Base-by-base conservation (phyloP, 768 basidiomycete species). In the Collybia mongolica region DNA sequence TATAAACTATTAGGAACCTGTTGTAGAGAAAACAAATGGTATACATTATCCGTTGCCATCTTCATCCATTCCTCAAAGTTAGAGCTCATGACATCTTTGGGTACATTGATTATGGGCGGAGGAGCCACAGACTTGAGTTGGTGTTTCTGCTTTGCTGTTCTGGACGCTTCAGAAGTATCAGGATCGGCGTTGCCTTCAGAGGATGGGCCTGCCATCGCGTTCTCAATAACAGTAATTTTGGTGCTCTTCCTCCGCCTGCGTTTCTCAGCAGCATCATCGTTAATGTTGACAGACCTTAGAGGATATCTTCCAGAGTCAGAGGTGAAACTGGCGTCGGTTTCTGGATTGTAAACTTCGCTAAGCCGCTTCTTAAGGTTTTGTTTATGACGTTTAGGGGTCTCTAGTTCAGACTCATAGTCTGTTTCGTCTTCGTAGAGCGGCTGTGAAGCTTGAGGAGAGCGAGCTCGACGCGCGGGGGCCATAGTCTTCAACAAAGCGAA, bases 1-100 rank as follows among this genome's bases (percentile, higher is more conserved):
- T 17, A 41, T 12, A 53, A 42, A 36, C 47, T 66, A 51, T 26
- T 24, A 48, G 50, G 44, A 26, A 28, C 32, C 47, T 6, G 29
- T 43, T 22, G 12, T 24, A n/a, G 5, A 38, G n/a, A 35, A 64
- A 54, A 32, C 14, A 39, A 48, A 46, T 37, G 17, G 73, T 84
- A 59, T 64, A 98, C 97, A 68, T 98, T 98, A 65, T 98, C 96
- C 2, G 96, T 98, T 1, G 95, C 94, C 85, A 98, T 86, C 76
- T 98, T 98, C 96, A 99, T 98, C 97, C 97, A 98, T 68, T 98
- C 94, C 66, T 99, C 97, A 62, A 88, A 97, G 60, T 94, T 97
- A 35, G 85, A 88, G 69, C 78, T 91, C 82, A 91, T 90, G n/a
- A 93, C 80, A 56, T 95, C 90, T 56, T 86, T 69, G 0, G 87